These are phyloP conservation scores for Amanita thiersii DNA, from an alignment of 768 basidiomycete genomes.

Conservation along the genomic window DNA sequence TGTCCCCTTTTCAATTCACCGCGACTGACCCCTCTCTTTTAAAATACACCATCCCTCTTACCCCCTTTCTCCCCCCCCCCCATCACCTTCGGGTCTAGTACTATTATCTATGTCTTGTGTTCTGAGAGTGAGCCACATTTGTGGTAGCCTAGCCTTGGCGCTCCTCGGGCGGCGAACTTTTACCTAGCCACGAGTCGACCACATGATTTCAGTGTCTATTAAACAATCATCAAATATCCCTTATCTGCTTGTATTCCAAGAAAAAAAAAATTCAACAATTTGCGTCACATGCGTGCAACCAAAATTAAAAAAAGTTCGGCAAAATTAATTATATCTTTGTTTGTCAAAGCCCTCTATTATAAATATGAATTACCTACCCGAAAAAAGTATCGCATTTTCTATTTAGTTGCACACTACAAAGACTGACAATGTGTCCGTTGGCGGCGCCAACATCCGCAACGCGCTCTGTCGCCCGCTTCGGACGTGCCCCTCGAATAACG, in stretches of 20 bases:
- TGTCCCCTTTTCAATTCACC: neutral
- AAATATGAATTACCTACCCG: neutral
- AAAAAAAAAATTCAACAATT: neutral
- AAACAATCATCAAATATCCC: no score
- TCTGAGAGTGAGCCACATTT: no score
- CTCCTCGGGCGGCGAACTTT: no score
- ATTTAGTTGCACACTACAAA: neutral
- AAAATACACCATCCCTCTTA: no score
- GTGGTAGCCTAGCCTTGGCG: no score
- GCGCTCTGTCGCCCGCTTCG: slow-evolving; percentile 36
- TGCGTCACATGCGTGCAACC: neutral
- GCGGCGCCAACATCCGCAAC: slow-evolving; percentile 11
- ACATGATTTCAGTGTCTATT: no score
- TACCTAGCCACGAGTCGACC: no score
- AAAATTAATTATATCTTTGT: neutral
- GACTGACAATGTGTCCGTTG: slow-evolving; percentile 4
- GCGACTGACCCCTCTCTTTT: no score
- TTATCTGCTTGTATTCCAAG: neutral
- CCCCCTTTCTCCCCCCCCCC: no score
- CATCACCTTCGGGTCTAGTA: no score
- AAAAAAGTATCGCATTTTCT: neutral
- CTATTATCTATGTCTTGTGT: no score
- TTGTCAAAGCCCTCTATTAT: neutral
- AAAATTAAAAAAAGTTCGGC: neutral
- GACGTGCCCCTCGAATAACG: slow-evolving; percentile 39